Conservation (phyloP, 176 grass and related monocot genomes). For the Juncus inflexus region DNA sequence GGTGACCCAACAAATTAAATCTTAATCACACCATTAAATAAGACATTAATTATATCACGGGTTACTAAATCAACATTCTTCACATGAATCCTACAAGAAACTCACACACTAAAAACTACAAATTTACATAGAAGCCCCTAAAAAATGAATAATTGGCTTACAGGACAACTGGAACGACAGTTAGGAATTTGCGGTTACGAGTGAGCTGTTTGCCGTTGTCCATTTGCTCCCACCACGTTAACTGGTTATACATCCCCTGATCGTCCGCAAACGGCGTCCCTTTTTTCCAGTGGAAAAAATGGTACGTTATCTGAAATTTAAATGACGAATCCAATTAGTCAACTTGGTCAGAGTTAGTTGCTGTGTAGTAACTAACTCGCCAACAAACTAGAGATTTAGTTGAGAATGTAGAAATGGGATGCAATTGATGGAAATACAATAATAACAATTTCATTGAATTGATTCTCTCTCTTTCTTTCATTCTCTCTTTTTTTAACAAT, state of each 20-base stretch:
- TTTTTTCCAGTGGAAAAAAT: constrained; percentile 97
- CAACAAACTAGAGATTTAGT: not conserved
- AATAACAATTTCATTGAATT: not conserved
- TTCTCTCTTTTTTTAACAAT: no score
- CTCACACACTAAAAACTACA: no score
- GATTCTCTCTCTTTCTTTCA: no score
- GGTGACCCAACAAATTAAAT: no score
- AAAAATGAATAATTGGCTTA: constrained; percentile 23
- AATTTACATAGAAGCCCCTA: no score
- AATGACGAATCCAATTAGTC: constrained; percentile 1
- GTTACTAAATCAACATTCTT: no score
- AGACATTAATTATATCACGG: no score
- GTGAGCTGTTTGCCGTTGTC: constrained; percentile 92
- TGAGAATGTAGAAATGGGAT: not conserved
- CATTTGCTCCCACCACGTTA: constrained; percentile 98
- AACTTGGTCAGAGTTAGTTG: not conserved
- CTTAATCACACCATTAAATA: no score
- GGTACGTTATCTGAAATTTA: constrained; percentile 75
- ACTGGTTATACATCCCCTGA: constrained; percentile 70
- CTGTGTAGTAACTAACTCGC: constrained; percentile 6
- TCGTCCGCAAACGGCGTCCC: constrained; percentile 88
- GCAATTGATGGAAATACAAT: not conserved
- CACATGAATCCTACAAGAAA: no score
- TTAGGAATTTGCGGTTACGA: constrained; percentile 80
- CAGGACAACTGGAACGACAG: constrained; percentile 74